A percentile compares a stretch with the other conserved stretches of the same genome.
Evolutionary conservation across 257 asterid species (phyloP).

Genomic region (Gardenia jasminoides): DNA sequence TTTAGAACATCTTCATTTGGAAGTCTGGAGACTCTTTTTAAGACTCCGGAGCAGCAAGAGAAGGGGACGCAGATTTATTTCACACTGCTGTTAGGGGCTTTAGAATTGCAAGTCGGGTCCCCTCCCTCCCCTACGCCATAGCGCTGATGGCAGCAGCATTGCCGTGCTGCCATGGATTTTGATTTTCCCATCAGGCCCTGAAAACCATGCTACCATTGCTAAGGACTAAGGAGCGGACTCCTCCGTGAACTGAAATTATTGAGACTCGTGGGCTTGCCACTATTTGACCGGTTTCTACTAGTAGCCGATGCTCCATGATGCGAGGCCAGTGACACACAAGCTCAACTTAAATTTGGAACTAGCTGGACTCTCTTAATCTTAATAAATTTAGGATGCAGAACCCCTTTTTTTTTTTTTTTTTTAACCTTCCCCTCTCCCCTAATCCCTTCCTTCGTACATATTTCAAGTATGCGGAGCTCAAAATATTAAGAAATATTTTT

Average conservation of each 20-base stretch:
- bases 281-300: neutral
- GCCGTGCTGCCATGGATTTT: conserved; percentile 5
- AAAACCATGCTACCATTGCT: conserved; percentile 17
- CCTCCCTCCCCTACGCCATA: neutral
- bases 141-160: neutral
- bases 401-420: too few relatives aligned
- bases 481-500: too few relatives aligned
- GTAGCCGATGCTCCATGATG: too few relatives aligned
- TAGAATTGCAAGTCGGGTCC: neutral
- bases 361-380: too few relatives aligned
- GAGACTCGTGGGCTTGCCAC: neutral
- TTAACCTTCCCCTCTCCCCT: too few relatives aligned
- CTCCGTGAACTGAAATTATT: neutral
- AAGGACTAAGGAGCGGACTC: neutral
- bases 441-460: too few relatives aligned
- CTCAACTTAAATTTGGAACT: too few relatives aligned
- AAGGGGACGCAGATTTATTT: neutral
- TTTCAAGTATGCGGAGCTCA: too few relatives aligned
- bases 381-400: too few relatives aligned
- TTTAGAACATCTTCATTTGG: too few relatives aligned
- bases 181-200: conserved; percentile 14
- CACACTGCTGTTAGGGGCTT: neutral
- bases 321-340: too few relatives aligned
- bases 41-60: neutral
- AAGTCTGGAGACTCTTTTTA: too few relatives aligned